Conservation (phyloP, 1,284 basidiomycete genomes). For the Ceratobasidium sp. region DNA sequence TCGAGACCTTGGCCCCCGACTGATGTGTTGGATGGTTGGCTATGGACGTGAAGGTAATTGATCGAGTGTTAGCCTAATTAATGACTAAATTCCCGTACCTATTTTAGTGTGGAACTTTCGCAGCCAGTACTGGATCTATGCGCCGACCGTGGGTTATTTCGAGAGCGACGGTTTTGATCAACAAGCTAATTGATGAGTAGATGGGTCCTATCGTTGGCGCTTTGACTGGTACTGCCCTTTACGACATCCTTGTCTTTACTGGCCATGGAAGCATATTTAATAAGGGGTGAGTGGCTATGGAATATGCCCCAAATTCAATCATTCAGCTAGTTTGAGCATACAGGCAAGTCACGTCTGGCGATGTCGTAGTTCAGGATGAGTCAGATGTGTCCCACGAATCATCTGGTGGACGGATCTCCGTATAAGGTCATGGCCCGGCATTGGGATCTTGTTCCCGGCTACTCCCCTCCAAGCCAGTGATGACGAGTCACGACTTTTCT, state of each 20-base stretch:
- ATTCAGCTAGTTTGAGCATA: too few relatives aligned
- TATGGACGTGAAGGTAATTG: conserved; percentile 57
- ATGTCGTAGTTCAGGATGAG: too few relatives aligned
- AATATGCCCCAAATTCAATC: too few relatives aligned
- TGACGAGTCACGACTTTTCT: too few relatives aligned
- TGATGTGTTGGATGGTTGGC: conserved; percentile 65
- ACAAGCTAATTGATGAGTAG: conserved; percentile 41
- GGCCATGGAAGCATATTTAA: conserved; percentile 49
- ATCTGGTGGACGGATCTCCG: too few relatives aligned
- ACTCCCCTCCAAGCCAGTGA: too few relatives aligned
- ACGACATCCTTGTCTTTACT: conserved; percentile 50
- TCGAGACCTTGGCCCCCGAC: conserved; percentile 67
- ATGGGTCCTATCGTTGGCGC: conserved; percentile 47
- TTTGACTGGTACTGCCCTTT: conserved; percentile 48
- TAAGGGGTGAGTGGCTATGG: conserved; percentile 11
- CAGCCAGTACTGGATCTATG: conserved; percentile 80
- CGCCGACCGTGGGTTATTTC: conserved; percentile 56
- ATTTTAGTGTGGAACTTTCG: conserved; percentile 17
- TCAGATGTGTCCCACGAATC: too few relatives aligned
- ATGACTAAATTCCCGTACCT: too few relatives aligned
- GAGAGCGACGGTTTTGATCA: neutral
- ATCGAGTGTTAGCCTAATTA: neutral
- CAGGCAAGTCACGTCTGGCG: too few relatives aligned
- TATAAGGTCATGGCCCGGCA: too few relatives aligned
- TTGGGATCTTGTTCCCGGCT: too few relatives aligned